These are phyloP conservation scores for Primulina huaijiensis DNA, from an alignment of 257 asterid genomes.

Conservation along the genomic window DNA sequence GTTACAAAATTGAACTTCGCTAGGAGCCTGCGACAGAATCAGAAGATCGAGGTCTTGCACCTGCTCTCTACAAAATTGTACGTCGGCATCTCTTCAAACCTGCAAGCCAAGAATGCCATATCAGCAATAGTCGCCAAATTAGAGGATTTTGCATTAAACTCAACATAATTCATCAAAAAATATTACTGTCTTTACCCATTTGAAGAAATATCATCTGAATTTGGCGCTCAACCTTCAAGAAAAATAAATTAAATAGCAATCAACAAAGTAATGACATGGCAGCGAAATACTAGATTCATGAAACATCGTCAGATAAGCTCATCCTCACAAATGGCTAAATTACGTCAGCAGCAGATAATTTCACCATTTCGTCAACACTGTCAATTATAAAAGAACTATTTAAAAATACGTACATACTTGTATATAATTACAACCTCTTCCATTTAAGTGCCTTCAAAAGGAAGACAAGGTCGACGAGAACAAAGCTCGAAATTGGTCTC, in stretches of 20 bases:
- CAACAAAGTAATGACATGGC: neutral
- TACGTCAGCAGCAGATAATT: neutral
- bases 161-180: conserved; percentile 11
- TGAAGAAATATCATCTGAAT: conserved; percentile 84
- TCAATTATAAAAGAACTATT: neutral
- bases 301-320: conserved; percentile 5
- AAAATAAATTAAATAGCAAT: conserved; percentile 13
- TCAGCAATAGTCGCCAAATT: conserved; percentile 16
- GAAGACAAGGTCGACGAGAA: neutral
- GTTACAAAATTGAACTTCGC: conserved; percentile 8
- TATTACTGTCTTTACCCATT: conserved; percentile 61
- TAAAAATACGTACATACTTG: too few relatives aligned
- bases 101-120: conserved; percentile 33
- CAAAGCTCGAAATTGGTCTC: neutral
- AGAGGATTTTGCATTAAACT: conserved; percentile 9
- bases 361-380: neutral
- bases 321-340: neutral
- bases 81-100: conserved; percentile 99
- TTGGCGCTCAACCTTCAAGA: conserved; percentile 77
- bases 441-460: neutral
- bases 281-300: neutral
- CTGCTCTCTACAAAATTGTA: conserved; percentile 96
- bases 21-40: conserved; percentile 6
- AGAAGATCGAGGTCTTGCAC: conserved; percentile 30
- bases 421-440: neutral